Evolutionary conservation across 179 eudicot species (phyloP).

Genomic region (Sideroxylon spinosum): DNA sequence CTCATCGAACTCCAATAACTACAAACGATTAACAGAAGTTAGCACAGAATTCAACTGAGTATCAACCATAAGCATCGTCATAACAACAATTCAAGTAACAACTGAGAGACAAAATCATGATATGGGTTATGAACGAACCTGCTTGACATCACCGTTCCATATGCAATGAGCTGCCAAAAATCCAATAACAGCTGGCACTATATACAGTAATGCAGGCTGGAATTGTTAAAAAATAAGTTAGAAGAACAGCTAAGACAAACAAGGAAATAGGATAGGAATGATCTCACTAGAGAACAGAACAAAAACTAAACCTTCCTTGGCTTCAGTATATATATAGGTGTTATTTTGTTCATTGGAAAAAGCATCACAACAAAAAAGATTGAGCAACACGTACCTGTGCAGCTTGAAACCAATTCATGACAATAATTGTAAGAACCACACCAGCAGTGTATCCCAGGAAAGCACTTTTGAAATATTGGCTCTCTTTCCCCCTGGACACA

Average conservation of each 20-base stretch:
- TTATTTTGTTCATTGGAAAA: background rate
- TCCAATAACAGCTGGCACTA: constrained; percentile 91
- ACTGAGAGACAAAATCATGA: background rate
- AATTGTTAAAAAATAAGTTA: constrained; percentile 13
- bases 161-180: constrained; percentile 83
- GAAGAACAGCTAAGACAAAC: background rate
- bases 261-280: background rate
- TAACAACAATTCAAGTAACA: background rate
- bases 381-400: constrained; percentile 63
- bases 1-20: constrained; percentile 82
- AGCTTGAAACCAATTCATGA: constrained; percentile 99
- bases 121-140: constrained; percentile 38
- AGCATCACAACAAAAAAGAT: background rate
- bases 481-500: constrained; percentile 80
- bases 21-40: constrained; percentile 12
- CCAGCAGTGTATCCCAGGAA: constrained; percentile 79
- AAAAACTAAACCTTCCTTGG: background rate
- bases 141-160: constrained; percentile 87
- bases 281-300: background rate
- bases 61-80: background rate
- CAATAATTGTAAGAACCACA: constrained; percentile 72
- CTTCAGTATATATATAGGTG: background rate
- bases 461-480: constrained; percentile 92
- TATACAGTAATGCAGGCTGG: constrained; percentile 95
- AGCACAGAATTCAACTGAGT: background rate